phyloP scores from a whole-genome alignment of 257 asterid species.

The Solanum chaucha region DNA sequence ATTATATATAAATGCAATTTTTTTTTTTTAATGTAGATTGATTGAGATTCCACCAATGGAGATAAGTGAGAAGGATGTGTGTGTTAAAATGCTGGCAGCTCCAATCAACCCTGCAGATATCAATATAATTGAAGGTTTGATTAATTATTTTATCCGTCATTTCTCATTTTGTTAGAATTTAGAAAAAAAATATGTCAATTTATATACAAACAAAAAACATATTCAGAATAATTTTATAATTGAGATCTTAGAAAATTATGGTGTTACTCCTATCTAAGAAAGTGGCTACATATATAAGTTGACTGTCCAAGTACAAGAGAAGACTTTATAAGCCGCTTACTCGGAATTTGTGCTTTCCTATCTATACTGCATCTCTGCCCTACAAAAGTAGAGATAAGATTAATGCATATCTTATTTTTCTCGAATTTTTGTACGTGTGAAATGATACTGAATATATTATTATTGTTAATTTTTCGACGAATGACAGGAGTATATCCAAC shows the following conservation, averaged over 20 bases:
- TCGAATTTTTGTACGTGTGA: not conserved
- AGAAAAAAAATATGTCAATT: not conserved
- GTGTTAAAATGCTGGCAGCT: conserved; percentile 92
- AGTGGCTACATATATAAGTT: too few relatives aligned
- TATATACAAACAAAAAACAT: too few relatives aligned
- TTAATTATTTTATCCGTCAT: too few relatives aligned
- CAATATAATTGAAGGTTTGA: conserved; percentile 68
- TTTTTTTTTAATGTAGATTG: conserved; percentile 23
- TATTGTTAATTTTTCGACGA: not conserved
- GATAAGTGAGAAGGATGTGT: conserved; percentile 55
- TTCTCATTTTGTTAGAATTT: not conserved
- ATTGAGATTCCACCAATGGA: conserved; percentile 54
- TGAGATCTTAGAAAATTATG: not conserved
- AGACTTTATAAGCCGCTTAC: not conserved
- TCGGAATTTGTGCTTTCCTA: not conserved
- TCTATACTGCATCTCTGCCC: not conserved
- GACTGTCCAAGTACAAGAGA: too few relatives aligned
- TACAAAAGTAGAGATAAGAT: not conserved
- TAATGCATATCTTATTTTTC: not conserved
- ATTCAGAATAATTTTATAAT: not conserved
- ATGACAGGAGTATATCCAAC: conserved; percentile 77
- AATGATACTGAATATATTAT: not conserved
- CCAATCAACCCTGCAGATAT: conserved; percentile 96
- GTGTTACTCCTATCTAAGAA: not conserved
- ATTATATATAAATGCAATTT: not conserved